Percentiles rank a stretch among this genome's conserved stretches.
These are phyloP conservation scores for Pachysandra terminalis DNA, from an alignment of 164 flowering plant species.

Conservation along the genomic window DNA sequence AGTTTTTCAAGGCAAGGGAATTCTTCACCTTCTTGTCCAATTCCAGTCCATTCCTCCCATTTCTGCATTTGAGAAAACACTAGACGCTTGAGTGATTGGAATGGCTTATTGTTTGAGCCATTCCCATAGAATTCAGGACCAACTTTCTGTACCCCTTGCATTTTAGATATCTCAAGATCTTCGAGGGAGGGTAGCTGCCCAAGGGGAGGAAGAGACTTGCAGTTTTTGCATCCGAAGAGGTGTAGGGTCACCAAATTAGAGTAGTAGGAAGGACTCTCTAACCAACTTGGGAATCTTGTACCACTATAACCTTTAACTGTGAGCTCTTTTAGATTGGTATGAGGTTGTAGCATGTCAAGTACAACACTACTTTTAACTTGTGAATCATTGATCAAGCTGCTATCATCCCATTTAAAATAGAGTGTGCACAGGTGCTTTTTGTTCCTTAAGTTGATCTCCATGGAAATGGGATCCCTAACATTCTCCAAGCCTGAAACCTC, in stretches of 20 bases:
- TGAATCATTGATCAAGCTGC: neutral
- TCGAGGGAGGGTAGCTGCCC: neutral
- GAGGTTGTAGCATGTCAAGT: neutral
- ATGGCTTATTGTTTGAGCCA: neutral
- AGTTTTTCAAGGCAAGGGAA: neutral
- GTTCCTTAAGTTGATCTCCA: slow-evolving; percentile 1
- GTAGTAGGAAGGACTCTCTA: neutral
- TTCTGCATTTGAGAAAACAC: neutral
- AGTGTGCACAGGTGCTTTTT: slow-evolving; percentile 17
- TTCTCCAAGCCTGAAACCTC: slow-evolving; percentile 19
- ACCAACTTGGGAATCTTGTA: neutral
- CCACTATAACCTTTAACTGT: neutral
- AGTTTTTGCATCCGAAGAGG: neutral
- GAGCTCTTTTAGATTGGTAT: neutral
- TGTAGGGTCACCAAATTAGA: neutral
- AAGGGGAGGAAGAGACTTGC: neutral
- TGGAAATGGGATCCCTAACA: slow-evolving; percentile 7
- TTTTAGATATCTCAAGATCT: too few species aligned
- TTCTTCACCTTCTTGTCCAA: neutral
- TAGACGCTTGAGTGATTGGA: neutral
- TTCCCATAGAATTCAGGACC: neutral
- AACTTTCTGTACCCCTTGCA: neutral
- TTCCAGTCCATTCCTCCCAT: neutral
- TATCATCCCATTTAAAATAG: slow-evolving; percentile 17
- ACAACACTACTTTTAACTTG: neutral